Percentiles rank a stretch among this genome's conserved stretches.
phyloP scores from a whole-genome alignment of 306 rosid genomes.

The Quercus rubra region DNA sequence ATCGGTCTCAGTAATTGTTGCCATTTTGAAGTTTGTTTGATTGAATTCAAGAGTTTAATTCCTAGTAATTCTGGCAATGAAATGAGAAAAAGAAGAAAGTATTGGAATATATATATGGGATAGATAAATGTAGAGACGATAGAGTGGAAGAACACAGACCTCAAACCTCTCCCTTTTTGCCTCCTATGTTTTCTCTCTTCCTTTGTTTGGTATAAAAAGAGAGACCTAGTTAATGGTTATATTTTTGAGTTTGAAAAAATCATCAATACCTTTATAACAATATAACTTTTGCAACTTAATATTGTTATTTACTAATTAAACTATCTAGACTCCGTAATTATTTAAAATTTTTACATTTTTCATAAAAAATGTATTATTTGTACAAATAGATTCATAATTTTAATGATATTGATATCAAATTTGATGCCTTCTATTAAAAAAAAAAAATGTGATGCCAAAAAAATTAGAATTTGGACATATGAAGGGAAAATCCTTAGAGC shows the following conservation, averaged over 20 bases:
- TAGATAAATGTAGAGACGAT: background rate
- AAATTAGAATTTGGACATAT: no score
- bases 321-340: no score
- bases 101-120: background rate
- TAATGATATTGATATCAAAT: no score
- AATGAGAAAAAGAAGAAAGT: background rate
- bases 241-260: background rate
- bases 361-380: no score
- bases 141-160: background rate
- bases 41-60: background rate
- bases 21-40: background rate
- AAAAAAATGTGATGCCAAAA: no score
- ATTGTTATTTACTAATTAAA: background rate
- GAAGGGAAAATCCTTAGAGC: no score
- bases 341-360: no score
- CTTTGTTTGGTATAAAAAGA: background rate
- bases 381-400: no score
- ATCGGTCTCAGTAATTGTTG: background rate
- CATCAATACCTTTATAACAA: background rate
- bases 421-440: no score
- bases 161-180: background rate
- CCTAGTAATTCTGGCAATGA: background rate
- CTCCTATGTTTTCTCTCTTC: conserved; percentile 1
- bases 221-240: background rate
- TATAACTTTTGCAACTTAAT: background rate